Evolutionary conservation across 768 basidiomycete species (phyloP).

Genomic region (Solioccasus polychromus): DNA sequence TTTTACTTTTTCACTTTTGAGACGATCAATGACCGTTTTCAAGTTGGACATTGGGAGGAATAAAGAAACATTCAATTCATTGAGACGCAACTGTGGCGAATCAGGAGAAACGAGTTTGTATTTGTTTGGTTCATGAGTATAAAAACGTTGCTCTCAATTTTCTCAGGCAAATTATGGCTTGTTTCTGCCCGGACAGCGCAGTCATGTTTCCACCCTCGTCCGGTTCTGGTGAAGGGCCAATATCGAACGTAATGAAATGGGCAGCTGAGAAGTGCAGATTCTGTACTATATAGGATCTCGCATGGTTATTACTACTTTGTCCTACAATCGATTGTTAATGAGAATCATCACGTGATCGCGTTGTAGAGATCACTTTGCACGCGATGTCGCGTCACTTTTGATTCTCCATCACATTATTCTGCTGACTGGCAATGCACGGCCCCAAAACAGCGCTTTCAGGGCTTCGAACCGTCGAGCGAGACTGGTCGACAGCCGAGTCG

Average conservation of each 20-base stretch:
- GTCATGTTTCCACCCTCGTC: conserved; percentile 56
- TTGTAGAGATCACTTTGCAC: neutral
- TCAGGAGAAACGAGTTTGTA: conserved; percentile 21
- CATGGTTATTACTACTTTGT: conserved; percentile 36
- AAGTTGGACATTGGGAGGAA: conserved; percentile 39
- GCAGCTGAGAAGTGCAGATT: conserved; percentile 42
- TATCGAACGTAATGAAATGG: conserved; percentile 49
- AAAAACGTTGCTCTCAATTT: conserved; percentile 10
- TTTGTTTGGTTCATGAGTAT: conserved; percentile 30
- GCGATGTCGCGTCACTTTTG: neutral
- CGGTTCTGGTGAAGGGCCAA: conserved; percentile 83
- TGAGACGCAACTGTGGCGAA: conserved; percentile 17
- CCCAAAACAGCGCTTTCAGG: conserved; percentile 50
- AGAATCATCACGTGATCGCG: conserved; percentile 23
- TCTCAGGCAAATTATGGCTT: conserved; percentile 39
- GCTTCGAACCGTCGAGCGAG: conserved; percentile 55
- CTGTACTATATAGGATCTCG: conserved; percentile 25
- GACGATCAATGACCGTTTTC: conserved; percentile 45
- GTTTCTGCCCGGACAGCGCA: conserved; percentile 77
- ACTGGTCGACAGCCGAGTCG: conserved; percentile 48
- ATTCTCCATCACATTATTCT: neutral
- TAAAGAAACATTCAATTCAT: conserved; percentile 1
- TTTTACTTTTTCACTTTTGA: conserved; percentile 63
- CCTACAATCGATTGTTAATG: conserved; percentile 23
- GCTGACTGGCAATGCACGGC: conserved; percentile 24